Conservation (phyloP, 2,329 filamentous ascomycete genomes). For the Hymenotorrendiella dingleyae region DNA sequence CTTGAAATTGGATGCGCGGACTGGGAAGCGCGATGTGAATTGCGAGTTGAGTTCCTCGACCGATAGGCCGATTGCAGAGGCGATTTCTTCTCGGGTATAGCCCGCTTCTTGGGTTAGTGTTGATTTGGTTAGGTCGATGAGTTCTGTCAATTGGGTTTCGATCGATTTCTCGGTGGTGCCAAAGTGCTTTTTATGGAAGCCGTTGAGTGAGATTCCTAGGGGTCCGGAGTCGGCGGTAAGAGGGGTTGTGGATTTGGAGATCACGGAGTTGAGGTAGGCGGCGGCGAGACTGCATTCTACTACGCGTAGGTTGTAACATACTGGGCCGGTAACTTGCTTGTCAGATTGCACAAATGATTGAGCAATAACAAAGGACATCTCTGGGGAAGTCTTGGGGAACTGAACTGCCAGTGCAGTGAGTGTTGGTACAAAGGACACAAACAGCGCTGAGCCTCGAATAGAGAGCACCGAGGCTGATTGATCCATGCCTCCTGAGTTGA, state of each 20-base stretch:
- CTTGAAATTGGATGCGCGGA: constrained; percentile 81
- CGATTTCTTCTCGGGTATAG: constrained; percentile 84
- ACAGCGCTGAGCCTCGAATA: constrained; percentile 75
- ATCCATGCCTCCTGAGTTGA: constrained; percentile 98
- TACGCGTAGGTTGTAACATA: constrained; percentile 94
- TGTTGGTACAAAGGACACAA: constrained; percentile 80
- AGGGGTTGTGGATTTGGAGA: constrained; percentile 49
- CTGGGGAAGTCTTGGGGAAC: constrained; percentile 74
- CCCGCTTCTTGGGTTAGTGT: constrained; percentile 74
- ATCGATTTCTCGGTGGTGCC: constrained; percentile 34
- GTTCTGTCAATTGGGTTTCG: constrained; percentile 63
- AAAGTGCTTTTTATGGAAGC: constrained; percentile 82
- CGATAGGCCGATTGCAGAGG: constrained; percentile 61
- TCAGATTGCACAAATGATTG: constrained; percentile 92
- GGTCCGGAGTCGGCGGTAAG: constrained; percentile 77
- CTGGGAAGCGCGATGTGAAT: constrained; percentile 84
- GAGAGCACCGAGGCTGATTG: constrained; percentile 95
- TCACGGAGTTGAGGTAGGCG: constrained; percentile 53
- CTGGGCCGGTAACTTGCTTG: constrained; percentile 88
- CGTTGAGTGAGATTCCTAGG: constrained; percentile 74
- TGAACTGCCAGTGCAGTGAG: constrained; percentile 72
- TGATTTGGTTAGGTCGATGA: constrained; percentile 63
- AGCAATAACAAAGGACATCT: constrained; percentile 86
- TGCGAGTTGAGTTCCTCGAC: constrained; percentile 66
- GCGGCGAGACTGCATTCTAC: constrained; percentile 93